phyloP scores from a whole-genome alignment of 2,329 filamentous ascomycete genomes.

The Ilyonectria robusta region DNA sequence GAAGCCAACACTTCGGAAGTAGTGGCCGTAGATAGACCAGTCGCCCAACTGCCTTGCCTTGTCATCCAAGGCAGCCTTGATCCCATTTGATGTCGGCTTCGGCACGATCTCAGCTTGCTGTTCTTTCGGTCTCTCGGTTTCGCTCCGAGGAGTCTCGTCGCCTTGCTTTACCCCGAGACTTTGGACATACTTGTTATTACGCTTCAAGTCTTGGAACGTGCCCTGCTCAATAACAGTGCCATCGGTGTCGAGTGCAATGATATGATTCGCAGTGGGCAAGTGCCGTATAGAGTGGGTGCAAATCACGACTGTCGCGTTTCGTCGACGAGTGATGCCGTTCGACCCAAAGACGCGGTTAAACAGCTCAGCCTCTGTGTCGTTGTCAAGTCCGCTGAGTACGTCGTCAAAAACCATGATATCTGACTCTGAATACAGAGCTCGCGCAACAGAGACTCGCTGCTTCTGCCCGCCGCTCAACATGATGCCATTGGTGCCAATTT shows the following conservation, averaged over 20 bases:
- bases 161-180: slow-evolving; percentile 52
- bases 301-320: slow-evolving; percentile 59
- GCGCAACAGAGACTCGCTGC: slow-evolving; percentile 56
- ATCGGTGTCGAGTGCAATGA: slow-evolving; percentile 60
- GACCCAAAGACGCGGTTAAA: slow-evolving; percentile 60
- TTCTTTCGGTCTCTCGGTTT: background rate
- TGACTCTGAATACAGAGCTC: slow-evolving; percentile 59
- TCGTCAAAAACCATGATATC: slow-evolving; percentile 63
- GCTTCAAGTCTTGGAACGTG: slow-evolving; percentile 42
- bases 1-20: slow-evolving; percentile 48
- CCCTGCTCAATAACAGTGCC: slow-evolving; percentile 61
- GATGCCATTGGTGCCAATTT: slow-evolving; percentile 59
- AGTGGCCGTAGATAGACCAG: slow-evolving; percentile 53
- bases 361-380: slow-evolving; percentile 59
- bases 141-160: slow-evolving; percentile 8
- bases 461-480: slow-evolving; percentile 60
- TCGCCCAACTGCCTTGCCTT: slow-evolving; percentile 51
- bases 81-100: background rate
- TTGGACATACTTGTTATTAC: slow-evolving; percentile 56
- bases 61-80: slow-evolving; percentile 33
- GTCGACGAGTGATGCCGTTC: slow-evolving; percentile 55
- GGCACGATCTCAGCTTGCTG: background rate
- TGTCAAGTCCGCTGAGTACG: slow-evolving; percentile 60
- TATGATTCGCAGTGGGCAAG: slow-evolving; percentile 58
- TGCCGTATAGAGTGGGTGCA: slow-evolving; percentile 52